phyloP scores from a whole-genome alignment of 495 filamentous ascomycete species.

The Tuber magnatum region DNA sequence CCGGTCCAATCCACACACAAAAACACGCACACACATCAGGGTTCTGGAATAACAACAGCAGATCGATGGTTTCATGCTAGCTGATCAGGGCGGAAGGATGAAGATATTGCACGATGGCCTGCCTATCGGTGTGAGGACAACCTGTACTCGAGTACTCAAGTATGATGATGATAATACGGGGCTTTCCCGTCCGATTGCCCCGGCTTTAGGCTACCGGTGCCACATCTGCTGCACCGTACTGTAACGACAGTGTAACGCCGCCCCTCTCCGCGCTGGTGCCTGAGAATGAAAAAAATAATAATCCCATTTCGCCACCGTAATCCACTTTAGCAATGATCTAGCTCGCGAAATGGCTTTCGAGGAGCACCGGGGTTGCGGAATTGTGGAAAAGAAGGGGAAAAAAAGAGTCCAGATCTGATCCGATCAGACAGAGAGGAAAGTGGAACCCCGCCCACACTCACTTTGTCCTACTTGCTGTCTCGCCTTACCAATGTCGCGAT shows the following conservation, averaged over 20 bases:
- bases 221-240: too few relatives aligned
- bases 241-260: too few relatives aligned
- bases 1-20: too few relatives aligned
- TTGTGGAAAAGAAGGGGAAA: too few relatives aligned
- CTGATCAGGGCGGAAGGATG: neutral
- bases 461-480: neutral
- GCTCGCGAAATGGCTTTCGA: neutral
- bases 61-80: neutral
- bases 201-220: neutral
- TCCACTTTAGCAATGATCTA: neutral
- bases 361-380: neutral
- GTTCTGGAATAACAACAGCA: neutral
- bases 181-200: neutral
- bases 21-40: neutral
- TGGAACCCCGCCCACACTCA: neutral
- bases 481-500: neutral
- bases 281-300: neutral
- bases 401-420: neutral
- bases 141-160: neutral
- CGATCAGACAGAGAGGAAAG: neutral
- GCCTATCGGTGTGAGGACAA: neutral
- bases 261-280: neutral
- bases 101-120: neutral
- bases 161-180: too few relatives aligned
- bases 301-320: neutral